These are phyloP conservation scores for Danielia reshetovae DNA, from an alignment of 805 yeast genomes.

Conservation along the genomic window DNA sequence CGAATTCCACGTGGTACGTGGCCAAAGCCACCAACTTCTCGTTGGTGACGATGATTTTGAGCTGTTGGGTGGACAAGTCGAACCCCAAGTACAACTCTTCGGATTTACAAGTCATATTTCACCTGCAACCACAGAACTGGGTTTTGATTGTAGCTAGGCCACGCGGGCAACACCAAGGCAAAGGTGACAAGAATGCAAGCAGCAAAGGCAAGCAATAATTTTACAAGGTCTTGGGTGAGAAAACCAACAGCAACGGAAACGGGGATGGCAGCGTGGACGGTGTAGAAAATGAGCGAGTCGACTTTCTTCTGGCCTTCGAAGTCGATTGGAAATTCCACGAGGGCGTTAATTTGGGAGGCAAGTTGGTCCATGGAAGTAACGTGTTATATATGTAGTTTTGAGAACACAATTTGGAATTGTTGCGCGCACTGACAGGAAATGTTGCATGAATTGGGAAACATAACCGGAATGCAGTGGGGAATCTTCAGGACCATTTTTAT, in stretches of 20 bases:
- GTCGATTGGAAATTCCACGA: conserved; percentile 42
- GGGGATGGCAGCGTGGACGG: conserved; percentile 25
- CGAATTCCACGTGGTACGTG: conserved; percentile 70
- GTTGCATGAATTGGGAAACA: no score
- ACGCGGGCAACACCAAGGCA: conserved; percentile 49
- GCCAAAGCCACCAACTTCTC: conserved; percentile 48
- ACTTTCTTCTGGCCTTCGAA: conserved; percentile 51
- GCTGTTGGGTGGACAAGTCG: conserved; percentile 86
- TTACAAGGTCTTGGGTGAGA: conserved; percentile 39
- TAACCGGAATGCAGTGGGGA: no score
- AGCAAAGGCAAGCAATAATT: conserved; percentile 37
- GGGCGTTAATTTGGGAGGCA: conserved; percentile 8
- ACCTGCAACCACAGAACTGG: conserved; percentile 47
- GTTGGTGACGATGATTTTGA: conserved; percentile 69
- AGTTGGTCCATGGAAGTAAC: conserved; percentile 13
- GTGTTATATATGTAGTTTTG: neutral
- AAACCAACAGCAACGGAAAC: conserved; percentile 48
- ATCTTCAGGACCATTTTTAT: no score
- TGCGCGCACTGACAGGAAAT: neutral
- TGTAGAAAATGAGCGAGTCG: conserved; percentile 22
- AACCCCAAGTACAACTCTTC: conserved; percentile 54
- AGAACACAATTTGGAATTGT: neutral
- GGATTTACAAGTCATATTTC: conserved; percentile 19
- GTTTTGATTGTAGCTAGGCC: conserved; percentile 49
- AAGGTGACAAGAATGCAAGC: conserved; percentile 28